These are phyloP conservation scores for Candida gigantensis DNA, from an alignment of 1,139 yeast genomes.

Conservation along the genomic window DNA sequence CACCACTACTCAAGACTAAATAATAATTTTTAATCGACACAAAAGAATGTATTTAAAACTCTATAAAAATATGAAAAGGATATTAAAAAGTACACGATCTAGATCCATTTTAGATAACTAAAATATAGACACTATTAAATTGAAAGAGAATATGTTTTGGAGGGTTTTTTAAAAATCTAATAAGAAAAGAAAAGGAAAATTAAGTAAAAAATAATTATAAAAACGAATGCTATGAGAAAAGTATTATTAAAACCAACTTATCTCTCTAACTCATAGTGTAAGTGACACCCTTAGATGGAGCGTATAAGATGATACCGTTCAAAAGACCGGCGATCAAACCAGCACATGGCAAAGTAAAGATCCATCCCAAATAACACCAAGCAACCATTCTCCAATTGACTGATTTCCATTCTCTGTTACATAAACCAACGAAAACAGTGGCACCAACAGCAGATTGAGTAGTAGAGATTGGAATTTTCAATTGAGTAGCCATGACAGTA, in stretches of 20 bases:
- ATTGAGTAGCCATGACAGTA: slow-evolving; percentile 73
- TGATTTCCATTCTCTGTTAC: slow-evolving; percentile 62
- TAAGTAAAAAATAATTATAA: neutral
- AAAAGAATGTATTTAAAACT: no score
- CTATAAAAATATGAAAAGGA: no score
- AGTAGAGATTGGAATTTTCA: slow-evolving; percentile 71
- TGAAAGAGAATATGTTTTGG: slow-evolving; percentile 44
- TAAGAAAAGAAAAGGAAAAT: neutral
- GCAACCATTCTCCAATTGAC: slow-evolving; percentile 79
- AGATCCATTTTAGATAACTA: neutral
- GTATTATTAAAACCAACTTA: neutral
- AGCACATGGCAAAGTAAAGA: slow-evolving; percentile 71
- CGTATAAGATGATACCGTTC: slow-evolving; percentile 65
- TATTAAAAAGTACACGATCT: no score
- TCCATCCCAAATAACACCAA: slow-evolving; percentile 75
- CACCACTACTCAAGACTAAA: no score
- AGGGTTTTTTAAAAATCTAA: no score
- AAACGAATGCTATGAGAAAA: neutral
- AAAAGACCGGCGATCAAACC: slow-evolving; percentile 71
- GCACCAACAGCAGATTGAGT: slow-evolving; percentile 85
- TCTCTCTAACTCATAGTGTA: slow-evolving; percentile 21
- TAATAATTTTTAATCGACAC: no score
- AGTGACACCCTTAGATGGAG: slow-evolving; percentile 55
- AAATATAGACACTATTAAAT: slow-evolving; percentile 1
- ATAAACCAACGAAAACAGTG: slow-evolving; percentile 72